These are phyloP conservation scores for Rickenella mellea DNA, from an alignment of 768 basidiomycete genomes.

Conservation along the genomic window DNA sequence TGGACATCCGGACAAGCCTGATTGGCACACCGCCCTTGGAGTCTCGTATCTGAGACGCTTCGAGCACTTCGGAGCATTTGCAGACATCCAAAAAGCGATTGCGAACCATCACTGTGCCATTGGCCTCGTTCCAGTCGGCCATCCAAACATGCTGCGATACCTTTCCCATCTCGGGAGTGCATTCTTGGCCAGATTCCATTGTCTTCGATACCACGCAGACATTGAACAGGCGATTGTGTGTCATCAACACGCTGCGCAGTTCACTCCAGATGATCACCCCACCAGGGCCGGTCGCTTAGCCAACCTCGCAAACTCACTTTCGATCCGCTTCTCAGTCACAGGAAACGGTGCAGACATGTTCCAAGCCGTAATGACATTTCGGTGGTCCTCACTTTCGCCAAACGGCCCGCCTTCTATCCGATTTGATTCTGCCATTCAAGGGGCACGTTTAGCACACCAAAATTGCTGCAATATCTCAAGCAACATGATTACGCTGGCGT, in stretches of 20 bases:
- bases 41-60: constrained; percentile 2
- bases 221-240: not conserved
- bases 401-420: too few species aligned
- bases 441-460: too few species aligned
- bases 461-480: too few species aligned
- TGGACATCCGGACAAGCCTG: not conserved
- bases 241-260: not conserved
- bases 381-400: too few species aligned
- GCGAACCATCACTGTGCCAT: constrained; percentile 1
- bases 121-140: constrained; percentile 2
- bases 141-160: not conserved
- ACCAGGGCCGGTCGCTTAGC: not conserved
- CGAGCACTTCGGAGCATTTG: constrained; percentile 2
- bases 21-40: constrained; percentile 4
- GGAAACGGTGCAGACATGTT: not conserved
- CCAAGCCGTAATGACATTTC: too few species aligned
- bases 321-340: not conserved
- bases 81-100: constrained; percentile 6
- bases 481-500: too few species aligned
- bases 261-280: not conserved
- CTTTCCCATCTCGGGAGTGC: constrained; percentile 1
- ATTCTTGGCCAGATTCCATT: constrained; percentile 1
- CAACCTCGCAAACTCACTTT: not conserved
- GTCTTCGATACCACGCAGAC: not conserved
- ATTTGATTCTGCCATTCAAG: too few species aligned